Evolutionary conservation across 169 alveolate genomes (phyloP).

Genomic region (Plasmodium knowlesi): DNA sequence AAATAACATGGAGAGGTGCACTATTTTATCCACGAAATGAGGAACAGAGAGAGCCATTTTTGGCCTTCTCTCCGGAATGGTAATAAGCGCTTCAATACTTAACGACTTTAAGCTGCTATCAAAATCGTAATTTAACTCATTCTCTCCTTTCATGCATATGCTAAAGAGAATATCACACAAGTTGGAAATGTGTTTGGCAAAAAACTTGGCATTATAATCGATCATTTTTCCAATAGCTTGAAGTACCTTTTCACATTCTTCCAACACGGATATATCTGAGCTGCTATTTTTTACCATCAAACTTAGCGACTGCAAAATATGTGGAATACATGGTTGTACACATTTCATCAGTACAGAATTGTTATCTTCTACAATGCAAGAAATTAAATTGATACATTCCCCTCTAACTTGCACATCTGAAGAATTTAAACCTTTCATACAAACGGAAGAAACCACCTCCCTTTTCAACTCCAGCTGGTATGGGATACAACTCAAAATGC

Average conservation of each 20-base stretch:
- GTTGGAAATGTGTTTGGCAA: constrained; percentile 75
- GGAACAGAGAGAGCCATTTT: constrained; percentile 84
- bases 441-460: constrained; percentile 66
- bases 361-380: constrained; percentile 79
- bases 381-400: constrained; percentile 81
- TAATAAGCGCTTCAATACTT: constrained; percentile 84
- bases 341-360: constrained; percentile 67
- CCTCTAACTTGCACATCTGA: constrained; percentile 79
- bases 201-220: constrained; percentile 82
- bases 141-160: constrained; percentile 76
- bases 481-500: constrained; percentile 77
- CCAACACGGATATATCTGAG: constrained; percentile 78
- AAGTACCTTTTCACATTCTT: constrained; percentile 82
- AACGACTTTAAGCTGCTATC: constrained; percentile 81
- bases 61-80: constrained; percentile 84
- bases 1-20: constrained; percentile 80
- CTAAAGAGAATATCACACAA: constrained; percentile 78
- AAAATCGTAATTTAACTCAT: constrained; percentile 76
- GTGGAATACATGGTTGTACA: constrained; percentile 80
- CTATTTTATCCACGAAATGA: constrained; percentile 82
- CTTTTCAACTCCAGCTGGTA: constrained; percentile 76
- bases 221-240: constrained; percentile 82
- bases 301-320: constrained; percentile 79
- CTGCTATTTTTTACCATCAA: constrained; percentile 77
- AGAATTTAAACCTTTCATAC: constrained; percentile 78